Evolutionary conservation across 2,329 filamentous ascomycete genomes (phyloP), one percentile per base, ranked within the genome.

Genomic region (Ophiostoma novo-ulmi): DNA sequence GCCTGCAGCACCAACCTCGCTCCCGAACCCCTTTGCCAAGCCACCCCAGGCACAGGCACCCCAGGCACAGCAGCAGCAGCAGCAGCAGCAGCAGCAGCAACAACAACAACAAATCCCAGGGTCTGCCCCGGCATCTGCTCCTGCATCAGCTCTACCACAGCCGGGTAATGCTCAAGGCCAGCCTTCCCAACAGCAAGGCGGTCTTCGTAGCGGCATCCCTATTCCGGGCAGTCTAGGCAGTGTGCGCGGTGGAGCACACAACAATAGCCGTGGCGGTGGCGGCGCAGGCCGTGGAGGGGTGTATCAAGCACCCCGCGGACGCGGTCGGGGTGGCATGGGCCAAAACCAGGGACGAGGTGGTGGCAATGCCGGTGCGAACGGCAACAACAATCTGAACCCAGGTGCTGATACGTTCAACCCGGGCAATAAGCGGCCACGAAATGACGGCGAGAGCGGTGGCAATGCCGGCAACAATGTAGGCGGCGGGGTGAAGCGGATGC

Each of bases 361-460:
- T 1, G 73, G 74, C 14, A 70, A 70, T 11, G 78, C 77, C 10
- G 77, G 79, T 76, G 35, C 74, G 71, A 79, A 79, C 7, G 79
- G 82, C 31, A 26, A 38, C 0, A 58, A 35, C 20, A 77, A 78
- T n/a, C 75, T 87, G 52, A 87, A 84, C 75, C 81, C 82, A 1
- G 78, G 80, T 13, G 85, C 82, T 17, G 84, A 85, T 13, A 84
- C 85, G 72, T 83, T 85, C 74, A 85, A 85, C 38, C 82, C 83
- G 20, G 84, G 85, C 31, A 85, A 83, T 74, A 87, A 88, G 78
- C 80, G 85, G 48, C 81, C 83, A 26, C 81, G 85, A 38, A 84
- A 85, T 70, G 85, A 87, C 70, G 78, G 77, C 17, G 80, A 81
- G 64, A 82, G 79, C 69, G 79, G 78, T 64, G 80, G 79, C 35